Base-by-base conservation (phyloP, 2,329 filamentous ascomycete genomes). In the Colletotrichum euphorbiae region DNA sequence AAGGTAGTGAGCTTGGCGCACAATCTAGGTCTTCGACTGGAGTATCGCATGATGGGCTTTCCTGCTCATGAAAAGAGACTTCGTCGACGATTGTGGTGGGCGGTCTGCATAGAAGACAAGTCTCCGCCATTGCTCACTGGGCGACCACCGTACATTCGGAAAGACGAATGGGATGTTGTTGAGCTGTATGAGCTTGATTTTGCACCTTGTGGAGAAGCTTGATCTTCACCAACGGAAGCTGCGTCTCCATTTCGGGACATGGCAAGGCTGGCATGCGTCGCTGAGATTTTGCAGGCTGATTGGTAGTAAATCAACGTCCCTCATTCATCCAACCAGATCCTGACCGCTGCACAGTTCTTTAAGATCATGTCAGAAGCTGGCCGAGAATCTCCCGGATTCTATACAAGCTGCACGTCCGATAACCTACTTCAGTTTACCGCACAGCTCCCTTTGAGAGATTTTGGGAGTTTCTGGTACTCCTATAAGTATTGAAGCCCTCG, bases 1-100 rank as follows among this genome's bases (percentile, higher is more conserved):
- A 77, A 72, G 66, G 72, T 77, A 2, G 76, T 79, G 6, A 78
- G 75, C 4, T 62, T 80, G 6, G 75, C 78, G 0, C 73, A 73
- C 7, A 75, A 74, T 11, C 72, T 80, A 1, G 78, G 78, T 0
- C 71, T 80, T 24, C 77, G 80, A 58, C 72, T 80, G 3, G 78
- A 80, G 66, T 78, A 75, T 42, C 74, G 73, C 8, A 75, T 75
- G 70, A 79, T 78, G 76, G 77, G 77, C 3, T 76, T 80, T 46
- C 78, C 79, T 1, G 70, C 73, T 2, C 77, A 76, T 74, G 79
- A 80, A 59, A 79, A 79, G 59, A 73, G 78, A 9, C 72, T 80
- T 7, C 75, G 79, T 2, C 71, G 77, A 19, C 72, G 79, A 6
- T 70, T 81, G 7, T 81, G 79, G 78, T 81, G 79, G 79, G 77